A percentile compares a stretch with the other conserved stretches of the same genome.
Conservation (phyloP, 2,329 filamentous ascomycete genomes). For the Dryadomyces quercus-mongolicae region DNA sequence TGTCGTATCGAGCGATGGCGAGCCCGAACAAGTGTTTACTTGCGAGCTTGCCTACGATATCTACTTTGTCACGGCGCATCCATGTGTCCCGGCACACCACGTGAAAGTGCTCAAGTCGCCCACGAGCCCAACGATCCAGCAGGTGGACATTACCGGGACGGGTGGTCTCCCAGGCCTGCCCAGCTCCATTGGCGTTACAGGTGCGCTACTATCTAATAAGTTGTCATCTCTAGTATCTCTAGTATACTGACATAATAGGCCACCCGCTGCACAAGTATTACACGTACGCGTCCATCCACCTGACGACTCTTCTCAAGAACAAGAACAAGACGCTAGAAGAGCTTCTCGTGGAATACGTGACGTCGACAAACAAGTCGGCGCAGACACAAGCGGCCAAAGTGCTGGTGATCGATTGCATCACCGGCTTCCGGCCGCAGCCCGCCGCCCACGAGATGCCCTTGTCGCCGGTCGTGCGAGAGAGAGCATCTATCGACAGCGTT, state of each 20-base stretch:
- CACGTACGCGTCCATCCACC: constrained; percentile 46
- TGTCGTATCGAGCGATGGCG: constrained; percentile 26
- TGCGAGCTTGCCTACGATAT: constrained; percentile 44
- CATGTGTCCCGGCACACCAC: constrained; percentile 45
- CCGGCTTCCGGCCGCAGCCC: constrained; percentile 32
- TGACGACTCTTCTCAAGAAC: constrained; percentile 41
- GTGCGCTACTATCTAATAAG: constrained; percentile 16
- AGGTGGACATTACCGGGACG: constrained; percentile 38
- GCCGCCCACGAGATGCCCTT: constrained; percentile 32
- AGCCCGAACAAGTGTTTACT: constrained; percentile 26
- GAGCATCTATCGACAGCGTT: constrained; percentile 12
- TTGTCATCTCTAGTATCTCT: not conserved
- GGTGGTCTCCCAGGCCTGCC: constrained; percentile 27
- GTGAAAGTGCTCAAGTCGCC: constrained; percentile 47
- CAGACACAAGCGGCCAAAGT: constrained; percentile 21
- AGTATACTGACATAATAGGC: constrained; percentile 26
- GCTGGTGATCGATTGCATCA: constrained; percentile 53
- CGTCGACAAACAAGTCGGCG: constrained; percentile 18
- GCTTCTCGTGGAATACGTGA: constrained; percentile 25
- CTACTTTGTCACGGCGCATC: constrained; percentile 54
- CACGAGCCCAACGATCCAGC: constrained; percentile 45
- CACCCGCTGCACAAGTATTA: constrained; percentile 53
- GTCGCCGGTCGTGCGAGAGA: constrained; percentile 32
- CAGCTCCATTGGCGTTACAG: constrained; percentile 34
- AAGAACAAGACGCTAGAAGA: constrained; percentile 32